Base-by-base conservation (phyloP, 176 grass and related monocot species). In the Cenchrus fungigraminus region DNA sequence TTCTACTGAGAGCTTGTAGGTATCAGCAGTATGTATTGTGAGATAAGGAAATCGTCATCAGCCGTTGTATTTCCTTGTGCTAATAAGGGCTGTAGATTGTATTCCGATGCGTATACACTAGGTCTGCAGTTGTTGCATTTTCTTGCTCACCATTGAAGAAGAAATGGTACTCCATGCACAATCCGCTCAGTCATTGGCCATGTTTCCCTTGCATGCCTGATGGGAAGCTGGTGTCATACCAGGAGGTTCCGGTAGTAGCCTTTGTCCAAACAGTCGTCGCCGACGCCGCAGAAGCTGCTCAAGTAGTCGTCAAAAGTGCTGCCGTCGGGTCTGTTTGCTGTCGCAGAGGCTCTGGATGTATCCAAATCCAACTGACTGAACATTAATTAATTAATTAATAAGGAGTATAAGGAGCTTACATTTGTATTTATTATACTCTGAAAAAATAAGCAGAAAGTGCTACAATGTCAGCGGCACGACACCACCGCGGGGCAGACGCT, bases 381-480 rank as follows among this genome's bases (percentile, higher is more conserved):
- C 28, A 12, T 47, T 47, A 47, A 6, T 47, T 15, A 42, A 60
- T 31, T 13, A 57, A 25, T 7, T 12, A 47, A 47, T 8, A 11
- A 44, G 25, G 25, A 25, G 25, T 25, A 25, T 25, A 0, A 55
- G 17, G 20, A 61, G 70, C 90, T 60, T 74, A 91, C 94, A 47
- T 92, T 77, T 44, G 79, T 55, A 25, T 25, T 25, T 25, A 25
- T 25, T 61, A 94, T 85, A 42, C 89, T 80, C 56, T 25, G 25
- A 25, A 25, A 25, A 88, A 92, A 84, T 77, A 77, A 9, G 94
- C 91, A 28, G 94, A 87, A 72, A 97, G 83, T 17, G 94, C 89
- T 11, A 97, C 87, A 54, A 94, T 86, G 51, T 97, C 94, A 7
- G 94, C 82, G 20, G 25, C 94, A 94, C 13, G 94, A 97, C 22